Base-by-base conservation (phyloP, 2,329 filamentous ascomycete species). In the Claviceps sp. region DNA sequence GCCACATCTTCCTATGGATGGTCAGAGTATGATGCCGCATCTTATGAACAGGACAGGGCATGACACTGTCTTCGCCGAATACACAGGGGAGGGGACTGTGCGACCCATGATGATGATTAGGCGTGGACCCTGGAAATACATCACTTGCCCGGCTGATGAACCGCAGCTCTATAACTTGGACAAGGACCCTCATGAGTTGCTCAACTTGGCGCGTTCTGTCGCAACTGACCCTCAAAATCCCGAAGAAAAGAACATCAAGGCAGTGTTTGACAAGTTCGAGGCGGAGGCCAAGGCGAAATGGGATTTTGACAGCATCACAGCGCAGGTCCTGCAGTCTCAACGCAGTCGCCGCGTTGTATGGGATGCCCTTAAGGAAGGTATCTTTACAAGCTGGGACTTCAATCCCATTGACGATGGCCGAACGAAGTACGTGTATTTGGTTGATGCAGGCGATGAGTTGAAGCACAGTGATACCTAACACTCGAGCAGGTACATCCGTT, bases 51-150 rank as follows among this genome's bases (percentile, higher is more conserved):
- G 70, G 22, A 68, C 78, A n/a, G 82, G 80, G 42, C 83, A 85
- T 55, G 89, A 96, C 65, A 93, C 87, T 11, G 89, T 93, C n/a
- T 85, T 91, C 61, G 89, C 89, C 55, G 90, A 96, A 71, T 96
- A 96, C 71, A 95, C 91, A 63, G 90, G 89, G 48, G 90, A 96
- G 69, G 90, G 90, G 47, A 95, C 90, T 1, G 76, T 95, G 52
- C 83, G 86, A 4, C 90, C 90, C 1, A 79, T 94, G 52, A 88
- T 95, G 76, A 96, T 96, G 90, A 96, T 96, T 63, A 83, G 87
- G 53, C 84, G 89, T 51, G 88, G 88, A 8, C 76, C 78, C 47
- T 96, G 88, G 88, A 96, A 96, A 73, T 95, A 89, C 67, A 82
- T 93, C 57, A 89, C 80, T 56, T 95, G 89, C 61, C 82, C 89